A percentile compares a stretch with the other conserved stretches of the same genome.
Evolutionary conservation across 257 asterid genomes (phyloP).

Genomic region (Jaltomata sinuosa): DNA sequence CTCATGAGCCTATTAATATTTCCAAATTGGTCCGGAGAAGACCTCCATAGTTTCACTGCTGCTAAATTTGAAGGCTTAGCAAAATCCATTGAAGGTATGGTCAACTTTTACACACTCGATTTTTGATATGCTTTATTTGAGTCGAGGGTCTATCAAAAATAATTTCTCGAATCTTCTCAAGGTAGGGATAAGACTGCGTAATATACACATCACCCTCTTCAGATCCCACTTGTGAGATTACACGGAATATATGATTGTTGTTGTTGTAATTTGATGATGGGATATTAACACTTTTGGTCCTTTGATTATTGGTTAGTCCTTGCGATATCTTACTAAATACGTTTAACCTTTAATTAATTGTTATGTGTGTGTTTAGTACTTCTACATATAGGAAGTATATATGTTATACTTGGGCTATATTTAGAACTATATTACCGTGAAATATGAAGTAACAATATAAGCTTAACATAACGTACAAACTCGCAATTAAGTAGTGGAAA

Average conservation of each 20-base stretch:
- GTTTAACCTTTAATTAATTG: background rate
- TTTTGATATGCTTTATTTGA: no score
- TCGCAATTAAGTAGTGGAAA: background rate
- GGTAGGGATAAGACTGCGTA: no score
- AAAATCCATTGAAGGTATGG: conserved; percentile 62
- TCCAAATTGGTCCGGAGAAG: conserved; percentile 92
- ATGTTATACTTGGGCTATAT: background rate
- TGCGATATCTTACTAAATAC: background rate
- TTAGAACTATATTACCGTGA: background rate
- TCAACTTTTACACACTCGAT: no score
- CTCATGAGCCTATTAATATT: conserved; percentile 68
- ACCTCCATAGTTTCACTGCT: conserved; percentile 67
- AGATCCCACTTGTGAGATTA: no score
- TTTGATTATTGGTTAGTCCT: background rate
- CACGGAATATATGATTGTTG: background rate
- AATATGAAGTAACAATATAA: background rate
- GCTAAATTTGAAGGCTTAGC: conserved; percentile 87
- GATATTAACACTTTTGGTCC: background rate
- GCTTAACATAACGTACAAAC: background rate
- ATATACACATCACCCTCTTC: no score
- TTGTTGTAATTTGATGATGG: background rate
- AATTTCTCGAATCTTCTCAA: no score
- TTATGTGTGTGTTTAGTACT: background rate
- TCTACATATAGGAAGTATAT: background rate
- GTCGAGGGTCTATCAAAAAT: no score